A percentile compares a stretch with the other conserved stretches of the same genome.
phyloP scores from a whole-genome alignment of 805 yeast genomes.

The Nakazawaea anatomiae region DNA sequence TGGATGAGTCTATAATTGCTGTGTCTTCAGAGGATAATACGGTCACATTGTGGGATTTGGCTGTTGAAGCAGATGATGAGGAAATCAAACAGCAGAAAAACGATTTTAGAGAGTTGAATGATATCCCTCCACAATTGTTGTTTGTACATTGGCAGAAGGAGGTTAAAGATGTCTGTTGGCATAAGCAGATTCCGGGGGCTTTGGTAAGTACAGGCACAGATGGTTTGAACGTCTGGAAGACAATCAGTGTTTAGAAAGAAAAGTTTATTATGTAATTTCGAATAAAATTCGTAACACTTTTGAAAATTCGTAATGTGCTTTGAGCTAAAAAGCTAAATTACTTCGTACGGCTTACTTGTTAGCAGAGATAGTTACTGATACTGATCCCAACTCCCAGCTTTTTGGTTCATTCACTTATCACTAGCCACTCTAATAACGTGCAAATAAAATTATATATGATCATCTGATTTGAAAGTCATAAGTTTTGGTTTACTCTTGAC shows the following conservation, averaged over 20 bases:
- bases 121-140: constrained; percentile 90
- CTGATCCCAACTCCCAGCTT: no score
- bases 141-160: constrained; percentile 98
- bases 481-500: no score
- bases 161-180: constrained; percentile 98
- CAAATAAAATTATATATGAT: no score
- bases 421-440: no score
- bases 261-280: neutral
- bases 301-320: no score
- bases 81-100: constrained; percentile 83
- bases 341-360: no score
- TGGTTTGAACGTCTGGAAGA: constrained; percentile 93
- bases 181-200: constrained; percentile 93
- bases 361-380: no score
- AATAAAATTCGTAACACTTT: neutral
- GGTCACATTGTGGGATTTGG: constrained; percentile 95
- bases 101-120: constrained; percentile 73
- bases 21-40: constrained; percentile 96
- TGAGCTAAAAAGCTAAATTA: no score
- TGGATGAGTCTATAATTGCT: constrained; percentile 92
- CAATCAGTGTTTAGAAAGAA: constrained; percentile 69
- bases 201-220: constrained; percentile 93
- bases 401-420: no score
- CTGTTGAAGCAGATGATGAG: constrained; percentile 98
- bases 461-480: no score